Evolutionary conservation across 2,329 filamentous ascomycete species (phyloP).

Genomic region (Talaromyces verruculosus): DNA sequence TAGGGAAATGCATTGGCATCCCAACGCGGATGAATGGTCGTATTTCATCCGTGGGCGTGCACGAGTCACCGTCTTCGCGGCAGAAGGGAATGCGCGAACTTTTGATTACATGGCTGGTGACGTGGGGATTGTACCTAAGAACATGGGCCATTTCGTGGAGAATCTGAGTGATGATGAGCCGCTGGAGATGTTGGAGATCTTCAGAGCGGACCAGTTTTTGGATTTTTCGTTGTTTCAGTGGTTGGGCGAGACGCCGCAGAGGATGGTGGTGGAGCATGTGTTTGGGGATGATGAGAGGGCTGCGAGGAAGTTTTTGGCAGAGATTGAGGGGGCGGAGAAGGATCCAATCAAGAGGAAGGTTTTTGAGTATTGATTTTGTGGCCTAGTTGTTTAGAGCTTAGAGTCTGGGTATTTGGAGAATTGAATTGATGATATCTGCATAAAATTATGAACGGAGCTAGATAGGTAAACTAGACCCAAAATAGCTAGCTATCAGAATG

Average conservation of each 20-base stretch:
- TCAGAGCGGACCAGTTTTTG: slow-evolving; percentile 67
- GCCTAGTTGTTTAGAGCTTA: background rate
- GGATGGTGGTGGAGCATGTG: slow-evolving; percentile 65
- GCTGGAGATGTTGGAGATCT: slow-evolving; percentile 72
- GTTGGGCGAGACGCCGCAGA: slow-evolving; percentile 69
- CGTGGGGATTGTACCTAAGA: slow-evolving; percentile 70
- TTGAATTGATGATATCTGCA: background rate
- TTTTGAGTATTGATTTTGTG: background rate
- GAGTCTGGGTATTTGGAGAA: too few relatives aligned
- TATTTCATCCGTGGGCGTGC: slow-evolving; percentile 72
- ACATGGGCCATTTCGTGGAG: slow-evolving; percentile 78
- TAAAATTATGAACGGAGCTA: background rate
- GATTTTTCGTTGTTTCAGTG: slow-evolving; percentile 59
- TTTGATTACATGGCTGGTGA: slow-evolving; percentile 75
- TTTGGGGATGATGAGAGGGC: slow-evolving; percentile 63
- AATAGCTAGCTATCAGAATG: too few relatives aligned
- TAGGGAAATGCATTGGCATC: slow-evolving; percentile 80
- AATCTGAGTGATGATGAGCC: slow-evolving; percentile 70
- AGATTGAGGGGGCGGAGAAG: slow-evolving; percentile 58
- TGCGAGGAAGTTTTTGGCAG: slow-evolving; percentile 62
- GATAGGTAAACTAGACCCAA: background rate
- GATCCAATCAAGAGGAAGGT: slow-evolving; percentile 25
- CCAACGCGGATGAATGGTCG: slow-evolving; percentile 74
- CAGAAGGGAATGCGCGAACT: slow-evolving; percentile 67
- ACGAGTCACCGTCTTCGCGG: slow-evolving; percentile 71